Evolutionary conservation across 129 eudicot genomes (phyloP).

Genomic region (carrot (Daucus carota)): DNA sequence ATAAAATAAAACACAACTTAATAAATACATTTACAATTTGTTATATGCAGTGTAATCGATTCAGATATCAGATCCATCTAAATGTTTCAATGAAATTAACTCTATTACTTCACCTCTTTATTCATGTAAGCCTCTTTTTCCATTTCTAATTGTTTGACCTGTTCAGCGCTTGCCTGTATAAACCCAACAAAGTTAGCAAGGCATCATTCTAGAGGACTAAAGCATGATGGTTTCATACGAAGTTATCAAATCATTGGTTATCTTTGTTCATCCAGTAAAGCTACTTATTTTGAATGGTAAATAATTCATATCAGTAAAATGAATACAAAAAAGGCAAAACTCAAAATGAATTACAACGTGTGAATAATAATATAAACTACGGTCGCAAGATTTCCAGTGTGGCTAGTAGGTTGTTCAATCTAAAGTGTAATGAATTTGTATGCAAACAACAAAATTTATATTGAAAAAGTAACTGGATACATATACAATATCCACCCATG

Average conservation of each 20-base stretch:
- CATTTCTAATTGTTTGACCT: slow-evolving; percentile 34
- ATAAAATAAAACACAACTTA: neutral
- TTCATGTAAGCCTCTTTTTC: slow-evolving; percentile 35
- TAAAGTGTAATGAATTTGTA: neutral
- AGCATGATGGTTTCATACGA: slow-evolving; percentile 1
- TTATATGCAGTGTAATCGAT: neutral
- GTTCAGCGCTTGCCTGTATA: slow-evolving; percentile 41
- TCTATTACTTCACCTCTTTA: slow-evolving; percentile 36
- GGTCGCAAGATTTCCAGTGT: neutral
- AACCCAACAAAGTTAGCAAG: neutral
- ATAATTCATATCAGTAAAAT: neutral
- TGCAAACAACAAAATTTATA: neutral
- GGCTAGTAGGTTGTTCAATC: neutral
- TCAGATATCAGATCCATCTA: too few species aligned
- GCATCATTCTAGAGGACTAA: neutral
- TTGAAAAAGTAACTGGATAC: neutral
- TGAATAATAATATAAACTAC: neutral
- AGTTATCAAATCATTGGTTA: neutral
- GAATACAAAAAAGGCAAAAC: neutral
- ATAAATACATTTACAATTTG: slow-evolving; percentile 3
- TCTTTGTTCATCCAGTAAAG: slow-evolving; percentile 37
- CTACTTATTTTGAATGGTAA: slow-evolving; percentile 14
- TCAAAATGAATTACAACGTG: neutral
- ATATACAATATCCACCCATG: neutral
- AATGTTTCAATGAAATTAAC: too few species aligned